phyloP scores from a whole-genome alignment of 2,329 filamentous ascomycete species.

The Curvularia sp. region DNA sequence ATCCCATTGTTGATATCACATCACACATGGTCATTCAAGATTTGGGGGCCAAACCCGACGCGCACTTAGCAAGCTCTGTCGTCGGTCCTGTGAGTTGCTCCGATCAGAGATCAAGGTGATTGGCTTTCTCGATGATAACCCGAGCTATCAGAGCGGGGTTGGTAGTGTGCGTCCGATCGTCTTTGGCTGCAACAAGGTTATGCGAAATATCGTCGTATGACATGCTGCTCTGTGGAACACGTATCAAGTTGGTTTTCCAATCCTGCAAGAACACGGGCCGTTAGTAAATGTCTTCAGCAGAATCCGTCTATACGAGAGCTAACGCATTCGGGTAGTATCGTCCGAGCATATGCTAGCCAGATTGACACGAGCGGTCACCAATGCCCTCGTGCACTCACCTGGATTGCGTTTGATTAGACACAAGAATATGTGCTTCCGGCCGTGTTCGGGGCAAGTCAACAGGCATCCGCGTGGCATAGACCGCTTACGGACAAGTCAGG shows the following conservation, averaged over 20 bases:
- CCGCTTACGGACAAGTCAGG: not conserved
- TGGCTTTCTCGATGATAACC: not conserved
- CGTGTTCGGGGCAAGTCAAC: not conserved
- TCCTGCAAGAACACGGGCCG: not conserved
- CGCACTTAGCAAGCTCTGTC: not conserved
- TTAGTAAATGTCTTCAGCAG: not conserved
- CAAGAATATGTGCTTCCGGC: not conserved
- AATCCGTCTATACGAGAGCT: not conserved
- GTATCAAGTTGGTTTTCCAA: not conserved
- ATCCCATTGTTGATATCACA: not conserved
- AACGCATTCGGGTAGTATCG: not conserved
- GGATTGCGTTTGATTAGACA: not conserved
- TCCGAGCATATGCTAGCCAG: not conserved
- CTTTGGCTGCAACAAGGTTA: not conserved
- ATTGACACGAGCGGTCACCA: not conserved
- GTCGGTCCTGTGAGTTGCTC: not conserved
- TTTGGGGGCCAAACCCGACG: not conserved
- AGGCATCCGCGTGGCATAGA: not conserved
- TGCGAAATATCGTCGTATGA: not conserved
- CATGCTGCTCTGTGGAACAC: not conserved
- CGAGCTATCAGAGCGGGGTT: not conserved
- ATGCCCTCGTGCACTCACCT: not conserved
- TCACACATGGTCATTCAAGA: not conserved
- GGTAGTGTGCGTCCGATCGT: not conserved
- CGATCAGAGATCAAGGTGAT: not conserved